A percentile compares a stretch with the other conserved stretches of the same genome.
phyloP scores from a whole-genome alignment of 768 basidiomycete species.

The Pisolithus sp. region DNA sequence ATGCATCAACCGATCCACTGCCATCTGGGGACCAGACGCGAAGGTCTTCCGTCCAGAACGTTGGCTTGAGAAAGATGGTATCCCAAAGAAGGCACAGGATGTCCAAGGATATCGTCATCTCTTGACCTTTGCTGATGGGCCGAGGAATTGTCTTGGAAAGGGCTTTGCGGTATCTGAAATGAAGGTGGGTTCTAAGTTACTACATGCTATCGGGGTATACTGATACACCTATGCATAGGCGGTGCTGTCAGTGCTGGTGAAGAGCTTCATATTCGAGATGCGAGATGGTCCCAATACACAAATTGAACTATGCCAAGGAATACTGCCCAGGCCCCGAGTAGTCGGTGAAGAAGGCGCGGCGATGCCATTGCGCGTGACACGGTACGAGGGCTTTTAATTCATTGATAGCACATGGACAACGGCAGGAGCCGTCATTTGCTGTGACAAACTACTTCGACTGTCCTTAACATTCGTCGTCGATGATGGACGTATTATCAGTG shows the following conservation, averaged over 20 bases:
- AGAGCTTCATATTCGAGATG: constrained; percentile 27
- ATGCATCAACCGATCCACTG: constrained; percentile 4
- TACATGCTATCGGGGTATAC: not conserved
- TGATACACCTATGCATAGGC: not conserved
- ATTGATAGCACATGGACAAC: too few relatives aligned
- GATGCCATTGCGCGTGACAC: constrained; percentile 10
- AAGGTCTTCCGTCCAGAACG: constrained; percentile 18
- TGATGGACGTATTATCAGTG: too few relatives aligned
- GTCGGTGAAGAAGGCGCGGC: constrained; percentile 11
- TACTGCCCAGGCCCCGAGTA: constrained; percentile 32
- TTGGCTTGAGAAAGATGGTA: constrained; percentile 11
- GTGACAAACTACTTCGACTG: too few relatives aligned
- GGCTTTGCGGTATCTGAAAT: constrained; percentile 24
- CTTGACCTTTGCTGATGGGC: constrained; percentile 25
- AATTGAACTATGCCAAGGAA: constrained; percentile 17
- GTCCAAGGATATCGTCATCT: constrained; percentile 23
- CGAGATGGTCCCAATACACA: constrained; percentile 16
- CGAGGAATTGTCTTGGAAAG: constrained; percentile 22
- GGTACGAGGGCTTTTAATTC: not conserved
- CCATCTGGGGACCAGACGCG: constrained; percentile 24
- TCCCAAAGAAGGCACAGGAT: constrained; percentile 12
- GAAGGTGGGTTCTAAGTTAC: constrained; percentile 11
- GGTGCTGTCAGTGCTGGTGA: constrained; percentile 24
- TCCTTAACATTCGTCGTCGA: too few relatives aligned
- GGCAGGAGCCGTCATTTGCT: too few relatives aligned